Evolutionary conservation across 2,329 filamentous ascomycete genomes (phyloP), one percentile per base, ranked within the genome.

Genomic region (Mycosphaerella arachidis): DNA sequence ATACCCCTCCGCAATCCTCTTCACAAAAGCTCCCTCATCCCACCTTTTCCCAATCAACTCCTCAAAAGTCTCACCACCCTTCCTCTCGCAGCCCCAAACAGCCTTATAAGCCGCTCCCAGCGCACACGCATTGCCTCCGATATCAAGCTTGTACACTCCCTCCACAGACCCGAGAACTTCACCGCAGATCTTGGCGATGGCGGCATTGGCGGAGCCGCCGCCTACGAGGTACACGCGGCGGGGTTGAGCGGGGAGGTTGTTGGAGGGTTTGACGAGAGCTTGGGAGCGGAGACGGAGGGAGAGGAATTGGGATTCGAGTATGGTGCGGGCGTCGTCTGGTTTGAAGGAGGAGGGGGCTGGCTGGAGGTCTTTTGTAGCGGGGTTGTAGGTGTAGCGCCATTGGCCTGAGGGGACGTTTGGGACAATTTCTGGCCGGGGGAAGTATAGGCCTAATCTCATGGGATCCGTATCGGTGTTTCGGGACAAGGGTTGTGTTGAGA

Each of bases 81-180:
- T 74, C 52, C 90, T 79, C 79, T 94, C 91, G 57, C 91, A 80
- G 0, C 89, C 92, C 94, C 94, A 99, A 0, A 96, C 87, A 13
- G 94, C 93, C 78, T 97, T 97, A 77, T 97, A 97, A 29, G 93
- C 93, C 6, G 91, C 91, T 13, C 94, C 94, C 13, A 97, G 78
- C 10, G 93, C 94, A 76, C 94, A 99, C 2, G 94, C 93, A 77
- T 96, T 97, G 29, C 92, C 92, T 29, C 94, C 93, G 5, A 97
- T 91, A 72, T 97, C 92, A 13, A 99, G 85, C 76, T 89, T 90
- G 78, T 91, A 99, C 29, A 97, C 90, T 27, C 94, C 94, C 64
- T 97, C 94, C 2, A 82, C 84, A 35, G 91, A 91, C 55, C 94
- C 94, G 2, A 99, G 84, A 2, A 97, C 91, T 70, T 96, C 87